Conservation (phyloP, 1,284 basidiomycete species). For the Kwoniella shivajii region DNA sequence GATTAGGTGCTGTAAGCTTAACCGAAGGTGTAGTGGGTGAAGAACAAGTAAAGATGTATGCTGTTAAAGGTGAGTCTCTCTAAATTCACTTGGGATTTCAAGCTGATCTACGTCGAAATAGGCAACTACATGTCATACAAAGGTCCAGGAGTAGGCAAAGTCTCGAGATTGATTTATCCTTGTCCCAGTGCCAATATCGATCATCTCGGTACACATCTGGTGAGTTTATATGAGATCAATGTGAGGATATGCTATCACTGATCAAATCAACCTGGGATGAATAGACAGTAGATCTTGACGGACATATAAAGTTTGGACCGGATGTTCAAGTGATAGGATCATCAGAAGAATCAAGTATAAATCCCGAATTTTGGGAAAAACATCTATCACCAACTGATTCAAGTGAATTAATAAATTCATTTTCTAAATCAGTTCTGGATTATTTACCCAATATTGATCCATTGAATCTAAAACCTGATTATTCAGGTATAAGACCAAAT, state of each 20-base stretch:
- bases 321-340: slow-evolving; percentile 85
- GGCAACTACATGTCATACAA: slow-evolving; percentile 84
- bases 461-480: slow-evolving; percentile 77
- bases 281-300: slow-evolving; percentile 78
- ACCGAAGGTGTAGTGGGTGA: slow-evolving; percentile 69
- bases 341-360: slow-evolving; percentile 56
- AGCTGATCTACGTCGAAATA: too few species aligned
- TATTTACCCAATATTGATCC: slow-evolving; percentile 74
- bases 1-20: slow-evolving; percentile 72
- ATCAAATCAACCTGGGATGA: too few species aligned
- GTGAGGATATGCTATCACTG: slow-evolving; percentile 10
- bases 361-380: slow-evolving; percentile 73
- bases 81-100: background rate
- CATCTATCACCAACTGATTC: slow-evolving; percentile 71
- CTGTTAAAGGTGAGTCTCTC: slow-evolving; percentile 62
- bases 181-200: slow-evolving; percentile 67
- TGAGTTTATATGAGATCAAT: slow-evolving; percentile 20
- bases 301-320: slow-evolving; percentile 89
- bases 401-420: slow-evolving; percentile 59
- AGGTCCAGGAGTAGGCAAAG: slow-evolving; percentile 67
- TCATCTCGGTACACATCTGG: slow-evolving; percentile 83
- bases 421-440: slow-evolving; percentile 61
- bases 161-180: slow-evolving; percentile 83
- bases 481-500: slow-evolving; percentile 90
- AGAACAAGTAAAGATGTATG: slow-evolving; percentile 67